phyloP scores from a whole-genome alignment of 208 protist species.

The Trypanosoma cruzi region DNA sequence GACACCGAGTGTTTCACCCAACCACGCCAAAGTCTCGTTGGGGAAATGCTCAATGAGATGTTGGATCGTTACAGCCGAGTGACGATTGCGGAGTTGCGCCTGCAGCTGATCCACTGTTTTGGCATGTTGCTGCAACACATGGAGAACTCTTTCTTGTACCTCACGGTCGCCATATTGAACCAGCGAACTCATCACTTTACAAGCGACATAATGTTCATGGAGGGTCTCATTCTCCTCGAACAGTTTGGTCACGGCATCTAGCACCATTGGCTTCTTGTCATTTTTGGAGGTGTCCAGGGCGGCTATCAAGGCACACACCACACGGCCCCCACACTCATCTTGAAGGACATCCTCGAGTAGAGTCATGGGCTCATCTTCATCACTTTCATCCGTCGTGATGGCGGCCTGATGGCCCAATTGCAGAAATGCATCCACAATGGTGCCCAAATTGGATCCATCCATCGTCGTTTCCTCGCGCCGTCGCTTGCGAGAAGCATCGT shows the following conservation, averaged over 20 bases:
- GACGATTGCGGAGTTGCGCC: constrained; percentile 66
- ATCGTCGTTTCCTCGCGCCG: constrained; percentile 25
- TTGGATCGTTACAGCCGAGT: constrained; percentile 75
- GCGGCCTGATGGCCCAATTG: constrained; percentile 44
- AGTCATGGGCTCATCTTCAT: constrained; percentile 60
- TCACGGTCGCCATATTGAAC: constrained; percentile 53
- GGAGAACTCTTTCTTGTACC: constrained; percentile 53
- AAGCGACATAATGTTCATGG: constrained; percentile 79
- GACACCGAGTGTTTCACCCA: constrained; percentile 49
- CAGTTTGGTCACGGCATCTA: constrained; percentile 58
- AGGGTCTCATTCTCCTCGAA: constrained; percentile 86
- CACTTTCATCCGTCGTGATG: constrained; percentile 33
- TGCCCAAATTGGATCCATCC: constrained; percentile 36
- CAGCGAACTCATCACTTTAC: constrained; percentile 81
- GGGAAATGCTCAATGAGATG: constrained; percentile 60
- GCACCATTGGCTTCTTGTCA: constrained; percentile 44
- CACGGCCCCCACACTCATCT: constrained; percentile 76
- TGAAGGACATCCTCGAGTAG: constrained; percentile 79
- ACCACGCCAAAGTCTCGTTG: constrained; percentile 56
- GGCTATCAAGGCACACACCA: constrained; percentile 68
- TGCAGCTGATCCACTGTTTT: constrained; percentile 47
- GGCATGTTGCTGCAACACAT: constrained; percentile 66
- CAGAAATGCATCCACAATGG: constrained; percentile 55
- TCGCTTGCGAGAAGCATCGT: constrained; percentile 37
- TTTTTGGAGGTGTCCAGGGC: constrained; percentile 38